Base-by-base conservation (phyloP, 75 land plant species). In the Picea glauca region DNA sequence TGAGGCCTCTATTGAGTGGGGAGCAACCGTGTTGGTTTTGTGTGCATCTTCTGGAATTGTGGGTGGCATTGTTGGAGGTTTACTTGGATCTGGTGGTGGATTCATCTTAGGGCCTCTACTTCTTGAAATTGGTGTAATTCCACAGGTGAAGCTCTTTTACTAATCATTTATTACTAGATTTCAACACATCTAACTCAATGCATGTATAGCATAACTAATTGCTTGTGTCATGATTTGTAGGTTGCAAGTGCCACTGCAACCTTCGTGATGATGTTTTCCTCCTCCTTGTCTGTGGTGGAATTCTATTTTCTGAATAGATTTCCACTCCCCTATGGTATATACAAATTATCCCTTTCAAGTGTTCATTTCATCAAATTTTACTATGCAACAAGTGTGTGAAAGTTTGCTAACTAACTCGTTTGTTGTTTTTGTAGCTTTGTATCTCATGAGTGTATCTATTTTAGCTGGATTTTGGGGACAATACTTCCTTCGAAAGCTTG, bases 251-350 rank as follows among this genome's bases (percentile, higher is more conserved):
- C 96, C 15, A 95, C 98, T 60, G 95, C 96, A 62, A 95, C 89
- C 30, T 91, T 95, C 80, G 98, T 93, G 73, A 95, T 95, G 98
- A 77, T 91, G 85, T 95, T 89, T 86, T 93, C 98, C 6, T 93
- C 98, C 11, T 93, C 98, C 7, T 66, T 95, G 50, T 93, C 98
- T 31, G 98, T 95, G 0, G 80, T 94, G 20, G 97, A 94, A 75
- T 94, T 90, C 75, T 91, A 94, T 75, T 82, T 94, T 59, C 89
- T 96, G 58, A 84, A 94, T 62, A 82, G 98, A 63, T 91, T 95
- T n/a, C 99, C 99, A 1, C 76, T 95, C 63, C 86, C 88, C 0
- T 96, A 83, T 82, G 99, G 95, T 93, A 13, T 30, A 18, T n/a
- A 75, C 20, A 75, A 0, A 35, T 17, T 30, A 30, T 23, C 30